phyloP scores from a whole-genome alignment of 352 stramenopile genomes.

The Pythium chondricola region DNA sequence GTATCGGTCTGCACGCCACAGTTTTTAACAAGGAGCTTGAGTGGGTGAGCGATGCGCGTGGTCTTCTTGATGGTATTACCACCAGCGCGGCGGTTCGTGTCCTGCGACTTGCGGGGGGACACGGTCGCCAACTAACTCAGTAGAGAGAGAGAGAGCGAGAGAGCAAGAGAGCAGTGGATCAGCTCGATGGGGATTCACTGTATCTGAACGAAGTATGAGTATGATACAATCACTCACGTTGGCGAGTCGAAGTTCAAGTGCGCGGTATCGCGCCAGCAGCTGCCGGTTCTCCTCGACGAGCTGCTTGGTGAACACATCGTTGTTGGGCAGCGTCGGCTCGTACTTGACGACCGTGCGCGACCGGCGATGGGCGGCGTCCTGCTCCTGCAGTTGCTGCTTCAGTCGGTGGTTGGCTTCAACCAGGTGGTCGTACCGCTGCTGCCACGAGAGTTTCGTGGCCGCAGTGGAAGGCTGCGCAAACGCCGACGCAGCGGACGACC shows the following conservation, averaged over 20 bases:
- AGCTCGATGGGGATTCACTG: too few species aligned
- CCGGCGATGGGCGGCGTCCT: conserved; percentile 34
- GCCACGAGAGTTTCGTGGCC: conserved; percentile 19
- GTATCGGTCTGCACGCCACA: too few species aligned
- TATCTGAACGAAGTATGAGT: too few species aligned
- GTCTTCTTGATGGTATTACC: too few species aligned
- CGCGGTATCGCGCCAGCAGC: conserved; percentile 27
- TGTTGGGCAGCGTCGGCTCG: conserved; percentile 48
- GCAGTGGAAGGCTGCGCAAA: background rate
- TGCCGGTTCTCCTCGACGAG: conserved; percentile 57
- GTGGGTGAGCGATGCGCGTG: too few species aligned
- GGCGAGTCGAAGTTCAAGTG: conserved; percentile 36
- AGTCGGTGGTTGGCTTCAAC: conserved; percentile 28
- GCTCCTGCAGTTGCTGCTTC: conserved; percentile 20
- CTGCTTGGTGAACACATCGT: conserved; percentile 53
- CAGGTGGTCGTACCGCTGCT: conserved; percentile 35
- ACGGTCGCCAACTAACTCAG: too few species aligned
- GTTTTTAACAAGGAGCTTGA: too few species aligned
- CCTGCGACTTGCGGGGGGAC: too few species aligned
- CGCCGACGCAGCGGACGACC: background rate
- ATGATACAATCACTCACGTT: too few species aligned
- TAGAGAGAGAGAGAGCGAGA: too few species aligned
- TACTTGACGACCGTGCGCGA: conserved; percentile 50
- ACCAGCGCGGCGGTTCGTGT: too few species aligned
- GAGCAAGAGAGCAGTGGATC: too few species aligned